Evolutionary conservation across 768 basidiomycete genomes (phyloP).

Genomic region (Lactarius sp.): DNA sequence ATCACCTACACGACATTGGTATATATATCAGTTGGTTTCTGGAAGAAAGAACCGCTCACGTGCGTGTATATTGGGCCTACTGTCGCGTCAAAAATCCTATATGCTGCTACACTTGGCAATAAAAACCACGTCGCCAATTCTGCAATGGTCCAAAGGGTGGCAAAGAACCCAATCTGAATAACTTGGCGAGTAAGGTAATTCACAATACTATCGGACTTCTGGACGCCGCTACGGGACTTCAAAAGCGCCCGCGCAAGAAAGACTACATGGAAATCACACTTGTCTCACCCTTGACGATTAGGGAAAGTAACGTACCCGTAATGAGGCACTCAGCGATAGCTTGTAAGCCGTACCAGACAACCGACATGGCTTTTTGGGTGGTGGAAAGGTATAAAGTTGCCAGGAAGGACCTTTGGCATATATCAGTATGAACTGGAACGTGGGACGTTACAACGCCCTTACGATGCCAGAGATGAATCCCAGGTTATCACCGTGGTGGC

Average conservation of each 20-base stretch:
- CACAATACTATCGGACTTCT: background rate
- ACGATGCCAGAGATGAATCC: background rate
- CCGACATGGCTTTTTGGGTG: background rate
- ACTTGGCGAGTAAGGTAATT: background rate
- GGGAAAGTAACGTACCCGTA: background rate
- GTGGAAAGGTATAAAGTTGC: background rate
- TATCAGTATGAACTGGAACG: background rate
- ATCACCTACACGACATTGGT: background rate
- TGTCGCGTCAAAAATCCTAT: background rate
- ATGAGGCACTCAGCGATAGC: background rate
- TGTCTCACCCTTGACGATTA: background rate
- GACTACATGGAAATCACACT: background rate
- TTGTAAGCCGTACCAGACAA: background rate
- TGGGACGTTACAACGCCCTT: background rate
- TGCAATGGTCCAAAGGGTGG: background rate
- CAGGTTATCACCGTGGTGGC: background rate
- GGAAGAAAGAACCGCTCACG: background rate
- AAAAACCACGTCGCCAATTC: background rate
- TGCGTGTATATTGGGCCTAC: background rate
- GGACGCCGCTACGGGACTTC: background rate
- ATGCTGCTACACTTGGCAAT: background rate
- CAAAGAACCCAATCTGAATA: background rate
- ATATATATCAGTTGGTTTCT: background rate
- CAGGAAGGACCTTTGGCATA: background rate
- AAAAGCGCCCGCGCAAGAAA: background rate